Conservation (phyloP, 169 alveolate genomes). For the Neospora caninum region DNA sequence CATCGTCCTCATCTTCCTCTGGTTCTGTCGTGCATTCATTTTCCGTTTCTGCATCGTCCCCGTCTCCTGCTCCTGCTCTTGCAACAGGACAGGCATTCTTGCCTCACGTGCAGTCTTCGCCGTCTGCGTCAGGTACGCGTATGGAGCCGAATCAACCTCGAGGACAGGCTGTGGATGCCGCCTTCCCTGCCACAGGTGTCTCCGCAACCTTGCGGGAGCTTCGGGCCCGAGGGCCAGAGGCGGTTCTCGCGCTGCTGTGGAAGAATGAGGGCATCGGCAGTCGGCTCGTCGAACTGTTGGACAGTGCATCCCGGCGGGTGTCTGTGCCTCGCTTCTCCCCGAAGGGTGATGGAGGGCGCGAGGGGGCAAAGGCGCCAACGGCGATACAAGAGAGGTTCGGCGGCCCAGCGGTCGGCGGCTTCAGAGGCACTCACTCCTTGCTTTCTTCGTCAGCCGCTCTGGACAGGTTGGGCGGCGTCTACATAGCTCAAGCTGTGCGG, state of each 20-base stretch:
- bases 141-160: too few relatives aligned
- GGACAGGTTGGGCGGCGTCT: conserved; percentile 57
- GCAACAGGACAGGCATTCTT: too few relatives aligned
- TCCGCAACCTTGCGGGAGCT: background rate
- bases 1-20: background rate
- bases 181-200: background rate
- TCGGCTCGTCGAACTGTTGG: background rate
- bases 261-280: background rate
- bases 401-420: background rate
- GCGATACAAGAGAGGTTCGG: background rate
- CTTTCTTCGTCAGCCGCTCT: background rate
- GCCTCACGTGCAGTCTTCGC: too few relatives aligned
- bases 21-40: background rate
- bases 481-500: conserved; percentile 38
- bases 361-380: background rate
- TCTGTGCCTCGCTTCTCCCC: background rate
- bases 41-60: background rate
- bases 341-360: background rate
- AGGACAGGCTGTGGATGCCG: background rate
- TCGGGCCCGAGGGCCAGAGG: background rate
- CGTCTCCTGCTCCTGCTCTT: too few relatives aligned
- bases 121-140: too few relatives aligned
- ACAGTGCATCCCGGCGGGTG: background rate
- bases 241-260: conserved; percentile 1
- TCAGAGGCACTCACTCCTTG: background rate